These are phyloP conservation scores for Xylariaceae sp. DNA, from an alignment of 2,329 filamentous ascomycete species.

Conservation along the genomic window DNA sequence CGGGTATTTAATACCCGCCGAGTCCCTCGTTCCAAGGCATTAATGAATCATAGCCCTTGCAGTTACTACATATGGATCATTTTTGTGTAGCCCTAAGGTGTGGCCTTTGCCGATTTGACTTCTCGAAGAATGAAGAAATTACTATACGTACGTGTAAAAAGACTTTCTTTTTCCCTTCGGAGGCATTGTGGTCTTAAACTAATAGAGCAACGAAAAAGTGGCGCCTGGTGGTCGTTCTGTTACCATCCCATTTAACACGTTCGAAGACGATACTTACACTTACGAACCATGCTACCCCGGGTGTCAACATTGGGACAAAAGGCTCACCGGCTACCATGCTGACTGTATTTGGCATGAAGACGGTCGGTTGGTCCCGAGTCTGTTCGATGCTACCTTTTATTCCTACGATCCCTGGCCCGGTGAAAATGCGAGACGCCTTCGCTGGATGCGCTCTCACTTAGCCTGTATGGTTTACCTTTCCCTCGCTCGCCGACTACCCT, in stretches of 20 bases:
- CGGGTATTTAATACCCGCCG: too few relatives aligned
- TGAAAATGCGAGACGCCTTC: constrained; percentile 1
- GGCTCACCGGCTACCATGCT: neutral
- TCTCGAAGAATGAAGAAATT: neutral
- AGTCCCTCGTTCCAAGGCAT: too few relatives aligned
- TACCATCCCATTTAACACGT: neutral
- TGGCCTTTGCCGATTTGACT: constrained; percentile 8
- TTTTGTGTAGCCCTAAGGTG: constrained; percentile 2
- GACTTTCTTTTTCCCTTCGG: neutral
- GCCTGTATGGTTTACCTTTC: neutral
- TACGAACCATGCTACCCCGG: neutral
- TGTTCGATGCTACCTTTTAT: constrained; percentile 6
- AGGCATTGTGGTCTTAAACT: too few relatives aligned
- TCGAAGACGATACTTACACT: neutral
- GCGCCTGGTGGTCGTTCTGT: neutral
- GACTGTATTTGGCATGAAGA: neutral
- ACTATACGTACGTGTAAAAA: neutral
- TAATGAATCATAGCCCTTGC: too few relatives aligned
- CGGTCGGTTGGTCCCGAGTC: neutral
- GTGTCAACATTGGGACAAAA: neutral
- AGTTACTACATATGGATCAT: constrained; percentile 4
- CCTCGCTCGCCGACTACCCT: neutral
- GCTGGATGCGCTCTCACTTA: neutral
- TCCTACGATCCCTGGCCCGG: constrained; percentile 1
- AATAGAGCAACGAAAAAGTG: neutral